phyloP scores from a whole-genome alignment of 169 alveolate species.

The Cryptosporidium sp. region DNA sequence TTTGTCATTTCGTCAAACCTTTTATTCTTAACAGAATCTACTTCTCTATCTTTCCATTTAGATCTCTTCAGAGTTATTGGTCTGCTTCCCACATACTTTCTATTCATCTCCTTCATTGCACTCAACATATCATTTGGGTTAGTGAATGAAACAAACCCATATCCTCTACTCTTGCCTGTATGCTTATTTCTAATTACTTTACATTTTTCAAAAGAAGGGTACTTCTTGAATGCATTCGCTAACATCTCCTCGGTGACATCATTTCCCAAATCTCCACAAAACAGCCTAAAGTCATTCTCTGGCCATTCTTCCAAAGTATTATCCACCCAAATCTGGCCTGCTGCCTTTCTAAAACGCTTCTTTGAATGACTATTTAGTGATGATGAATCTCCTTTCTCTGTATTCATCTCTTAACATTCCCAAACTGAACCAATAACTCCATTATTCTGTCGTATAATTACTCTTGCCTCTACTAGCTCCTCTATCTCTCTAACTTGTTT shows the following conservation, averaged over 20 bases:
- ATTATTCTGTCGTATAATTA: neutral
- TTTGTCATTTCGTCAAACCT: constrained; percentile 52
- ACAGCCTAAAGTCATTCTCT: constrained; percentile 95
- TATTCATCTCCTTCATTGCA: constrained; percentile 95
- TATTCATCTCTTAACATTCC: neutral
- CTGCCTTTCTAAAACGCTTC: constrained; percentile 93
- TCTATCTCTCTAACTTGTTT: neutral
- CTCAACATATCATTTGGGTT: constrained; percentile 92
- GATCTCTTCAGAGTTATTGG: constrained; percentile 93
- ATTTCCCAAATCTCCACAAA: constrained; percentile 97
- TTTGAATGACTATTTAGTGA: neutral
- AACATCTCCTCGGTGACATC: constrained; percentile 97
- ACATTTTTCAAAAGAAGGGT: constrained; percentile 92
- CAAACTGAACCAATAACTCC: neutral
- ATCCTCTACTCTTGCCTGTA: constrained; percentile 96
- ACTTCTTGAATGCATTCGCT: constrained; percentile 95
- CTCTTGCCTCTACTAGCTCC: neutral
- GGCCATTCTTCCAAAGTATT: constrained; percentile 97
- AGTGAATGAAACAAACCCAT: constrained; percentile 94
- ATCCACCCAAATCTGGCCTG: constrained; percentile 97
- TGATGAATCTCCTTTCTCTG: neutral
- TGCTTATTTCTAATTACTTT: constrained; percentile 92
- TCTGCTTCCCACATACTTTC: constrained; percentile 94
- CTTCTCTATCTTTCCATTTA: constrained; percentile 93
- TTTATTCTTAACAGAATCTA: constrained; percentile 83